Conservation (phyloP, 225 moss, liverwort and hornwort species). For the Anthoceros angustus region DNA sequence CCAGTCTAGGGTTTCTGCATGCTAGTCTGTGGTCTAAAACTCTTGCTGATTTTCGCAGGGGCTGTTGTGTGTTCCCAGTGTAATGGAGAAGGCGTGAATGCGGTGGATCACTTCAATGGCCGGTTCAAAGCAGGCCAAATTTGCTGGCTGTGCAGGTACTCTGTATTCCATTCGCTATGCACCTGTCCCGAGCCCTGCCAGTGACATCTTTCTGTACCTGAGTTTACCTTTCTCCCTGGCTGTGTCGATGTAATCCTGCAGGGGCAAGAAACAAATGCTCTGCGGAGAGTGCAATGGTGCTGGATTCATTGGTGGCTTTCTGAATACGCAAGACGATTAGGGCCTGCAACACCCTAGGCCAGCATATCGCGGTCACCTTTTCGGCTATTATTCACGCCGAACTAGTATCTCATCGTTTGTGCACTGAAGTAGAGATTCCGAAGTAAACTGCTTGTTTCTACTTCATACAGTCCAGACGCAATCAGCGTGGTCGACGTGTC, state of each 20-base stretch:
- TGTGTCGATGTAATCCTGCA: constrained; percentile 23
- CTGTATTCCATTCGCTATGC: not conserved
- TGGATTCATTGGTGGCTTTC: constrained; percentile 88
- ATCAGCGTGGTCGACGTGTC: no score
- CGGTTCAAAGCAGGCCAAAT: constrained; percentile 64
- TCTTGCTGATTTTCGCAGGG: not conserved
- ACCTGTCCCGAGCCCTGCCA: not conserved
- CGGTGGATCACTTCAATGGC: constrained; percentile 58
- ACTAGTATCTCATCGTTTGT: no score
- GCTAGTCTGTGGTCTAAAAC: not conserved
- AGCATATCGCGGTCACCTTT: no score
- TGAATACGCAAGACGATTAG: constrained; percentile 76
- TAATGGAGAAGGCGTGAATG: constrained; percentile 46
- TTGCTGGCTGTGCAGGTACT: constrained; percentile 57
- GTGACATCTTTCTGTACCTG: not conserved
- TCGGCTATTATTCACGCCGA: no score
- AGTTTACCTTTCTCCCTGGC: not conserved
- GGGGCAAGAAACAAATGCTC: constrained; percentile 84
- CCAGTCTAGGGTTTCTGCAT: not conserved
- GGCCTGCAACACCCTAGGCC: no score
- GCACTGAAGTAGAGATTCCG: no score
- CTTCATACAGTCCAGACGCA: no score
- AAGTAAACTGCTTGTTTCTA: no score
- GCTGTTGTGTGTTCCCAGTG: constrained; percentile 74
- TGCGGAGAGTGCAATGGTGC: constrained; percentile 93